These are phyloP conservation scores for Metschnikowia aberdeeniae DNA, from an alignment of 805 yeast species.

Conservation along the genomic window DNA sequence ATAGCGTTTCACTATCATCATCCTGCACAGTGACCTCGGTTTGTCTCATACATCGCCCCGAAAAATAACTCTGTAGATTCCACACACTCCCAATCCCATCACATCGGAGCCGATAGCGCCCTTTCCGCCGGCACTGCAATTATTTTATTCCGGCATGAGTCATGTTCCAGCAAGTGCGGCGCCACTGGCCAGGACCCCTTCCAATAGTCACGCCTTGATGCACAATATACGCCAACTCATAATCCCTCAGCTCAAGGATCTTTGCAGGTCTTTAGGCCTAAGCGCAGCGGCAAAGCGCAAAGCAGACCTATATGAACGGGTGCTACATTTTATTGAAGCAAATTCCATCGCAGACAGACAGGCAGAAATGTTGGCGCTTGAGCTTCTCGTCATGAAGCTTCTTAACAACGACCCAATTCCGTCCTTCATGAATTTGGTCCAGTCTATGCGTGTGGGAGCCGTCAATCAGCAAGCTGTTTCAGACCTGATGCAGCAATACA, in stretches of 20 bases:
- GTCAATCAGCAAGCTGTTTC: constrained; percentile 8
- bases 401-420: constrained; percentile 35
- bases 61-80: background rate
- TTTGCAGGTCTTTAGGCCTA: constrained; percentile 49
- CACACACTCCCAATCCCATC: no score
- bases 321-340: constrained; percentile 42
- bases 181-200: background rate
- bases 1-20: background rate
- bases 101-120: constrained; percentile 1
- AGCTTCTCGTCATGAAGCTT: constrained; percentile 40
- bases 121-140: background rate
- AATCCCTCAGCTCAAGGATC: constrained; percentile 49
- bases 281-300: constrained; percentile 53
- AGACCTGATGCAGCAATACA: constrained; percentile 7
- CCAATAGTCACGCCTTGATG: background rate
- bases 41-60: constrained; percentile 5
- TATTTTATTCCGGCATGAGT: background rate
- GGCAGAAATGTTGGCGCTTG: constrained; percentile 43
- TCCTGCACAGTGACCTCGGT: background rate
- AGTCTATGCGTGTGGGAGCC: constrained; percentile 28
- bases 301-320: constrained; percentile 53
- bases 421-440: constrained; percentile 25
- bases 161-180: background rate
- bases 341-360: constrained; percentile 39
- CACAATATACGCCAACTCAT: constrained; percentile 34